These are phyloP conservation scores for Magnusiomyces paraingens DNA, from an alignment of 1,139 yeast species.

Conservation along the genomic window DNA sequence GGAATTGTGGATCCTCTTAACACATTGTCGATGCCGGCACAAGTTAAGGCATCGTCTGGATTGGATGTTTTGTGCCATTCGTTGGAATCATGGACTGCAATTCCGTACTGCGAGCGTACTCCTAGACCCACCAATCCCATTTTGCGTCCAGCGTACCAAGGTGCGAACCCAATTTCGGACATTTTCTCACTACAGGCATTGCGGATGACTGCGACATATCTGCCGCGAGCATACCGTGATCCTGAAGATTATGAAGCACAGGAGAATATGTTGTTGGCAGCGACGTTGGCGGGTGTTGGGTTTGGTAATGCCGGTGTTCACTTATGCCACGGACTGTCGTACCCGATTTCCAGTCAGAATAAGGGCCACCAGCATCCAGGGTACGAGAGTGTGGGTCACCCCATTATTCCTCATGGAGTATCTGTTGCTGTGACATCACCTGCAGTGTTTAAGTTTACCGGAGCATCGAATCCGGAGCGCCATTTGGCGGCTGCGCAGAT, in stretches of 20 bases:
- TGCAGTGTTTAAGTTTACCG: constrained; percentile 37
- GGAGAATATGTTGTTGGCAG: constrained; percentile 37
- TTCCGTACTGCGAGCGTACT: constrained; percentile 36
- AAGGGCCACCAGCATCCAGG: constrained; percentile 36
- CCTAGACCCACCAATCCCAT: constrained; percentile 37
- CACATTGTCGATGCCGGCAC: constrained; percentile 38
- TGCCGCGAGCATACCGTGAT: constrained; percentile 36
- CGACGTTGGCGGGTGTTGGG: constrained; percentile 40
- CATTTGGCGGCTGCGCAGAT: constrained; percentile 36
- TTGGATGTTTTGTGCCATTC: constrained; percentile 43
- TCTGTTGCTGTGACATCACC: constrained; percentile 40
- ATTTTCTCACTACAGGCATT: constrained; percentile 37
- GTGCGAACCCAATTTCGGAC: constrained; percentile 39
- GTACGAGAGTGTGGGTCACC: constrained; percentile 33
- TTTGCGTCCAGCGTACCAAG: constrained; percentile 39
- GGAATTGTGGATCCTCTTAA: constrained; percentile 40
- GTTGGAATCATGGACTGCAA: constrained; percentile 40
- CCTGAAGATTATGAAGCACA: constrained; percentile 37
- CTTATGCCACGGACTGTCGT: constrained; percentile 38
- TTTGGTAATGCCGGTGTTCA: constrained; percentile 41
- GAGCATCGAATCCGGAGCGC: constrained; percentile 37
- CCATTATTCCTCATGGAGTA: constrained; percentile 39
- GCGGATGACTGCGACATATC: constrained; percentile 35
- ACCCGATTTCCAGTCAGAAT: constrained; percentile 37
- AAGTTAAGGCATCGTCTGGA: constrained; percentile 40